These are phyloP conservation scores for Grifola frondosa DNA, from an alignment of 1,284 basidiomycete species.

Conservation along the genomic window DNA sequence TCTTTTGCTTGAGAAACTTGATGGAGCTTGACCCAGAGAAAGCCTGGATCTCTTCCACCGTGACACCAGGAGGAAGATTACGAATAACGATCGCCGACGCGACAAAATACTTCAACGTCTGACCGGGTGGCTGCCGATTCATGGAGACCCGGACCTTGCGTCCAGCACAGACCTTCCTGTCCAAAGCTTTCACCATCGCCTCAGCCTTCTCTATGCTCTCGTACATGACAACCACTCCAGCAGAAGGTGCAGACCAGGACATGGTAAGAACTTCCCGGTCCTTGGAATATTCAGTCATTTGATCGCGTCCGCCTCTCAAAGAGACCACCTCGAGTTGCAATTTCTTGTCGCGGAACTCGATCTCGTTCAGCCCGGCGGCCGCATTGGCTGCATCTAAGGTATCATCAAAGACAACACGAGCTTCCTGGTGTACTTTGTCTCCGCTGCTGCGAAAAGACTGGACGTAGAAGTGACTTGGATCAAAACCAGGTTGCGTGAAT, in stretches of 20 bases:
- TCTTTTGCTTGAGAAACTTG: too few species aligned
- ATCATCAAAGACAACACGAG: conserved; percentile 28
- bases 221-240: conserved; percentile 1
- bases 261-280: conserved; percentile 2
- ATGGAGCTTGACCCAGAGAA: conserved; percentile 5
- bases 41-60: conserved; percentile 16
- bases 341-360: conserved; percentile 6
- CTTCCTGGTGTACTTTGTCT: too few species aligned
- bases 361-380: conserved; percentile 4
- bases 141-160: conserved; percentile 43
- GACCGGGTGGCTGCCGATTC: conserved; percentile 35
- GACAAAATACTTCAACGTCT: conserved; percentile 20
- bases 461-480: conserved; percentile 10
- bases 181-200: conserved; percentile 31
- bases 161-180: conserved; percentile 34
- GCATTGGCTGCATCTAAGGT: too few species aligned
- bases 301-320: too few species aligned
- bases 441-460: too few species aligned
- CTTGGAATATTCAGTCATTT: too few species aligned
- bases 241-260: conserved; percentile 4
- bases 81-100: conserved; percentile 36
- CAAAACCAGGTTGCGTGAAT: conserved; percentile 23
- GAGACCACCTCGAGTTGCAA: conserved; percentile 3
- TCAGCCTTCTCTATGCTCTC: conserved; percentile 25
- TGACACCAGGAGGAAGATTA: conserved; percentile 28